Conservation (phyloP, 805 yeast species). For the Wickerhamomyces bisporus region DNA sequence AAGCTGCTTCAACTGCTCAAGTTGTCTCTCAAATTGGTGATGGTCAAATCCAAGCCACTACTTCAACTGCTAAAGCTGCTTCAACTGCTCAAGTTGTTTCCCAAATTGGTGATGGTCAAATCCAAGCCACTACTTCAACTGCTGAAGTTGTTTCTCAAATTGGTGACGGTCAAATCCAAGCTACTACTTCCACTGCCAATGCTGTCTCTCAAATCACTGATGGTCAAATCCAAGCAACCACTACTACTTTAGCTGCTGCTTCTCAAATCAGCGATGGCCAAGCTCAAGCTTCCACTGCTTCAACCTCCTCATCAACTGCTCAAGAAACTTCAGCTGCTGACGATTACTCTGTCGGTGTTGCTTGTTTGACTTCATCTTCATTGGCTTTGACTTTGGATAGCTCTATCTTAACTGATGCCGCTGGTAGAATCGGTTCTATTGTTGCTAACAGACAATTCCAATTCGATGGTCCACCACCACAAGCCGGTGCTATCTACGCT, state of each 20-base stretch:
- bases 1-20: constrained; percentile 22
- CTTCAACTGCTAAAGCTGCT: constrained; percentile 23
- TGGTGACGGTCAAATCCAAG: constrained; percentile 47
- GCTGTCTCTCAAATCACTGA: constrained; percentile 17
- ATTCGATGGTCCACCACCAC: constrained; percentile 84
- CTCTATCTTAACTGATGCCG: constrained; percentile 48
- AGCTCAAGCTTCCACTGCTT: constrained; percentile 7
- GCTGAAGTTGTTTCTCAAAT: constrained; percentile 16
- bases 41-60: constrained; percentile 29
- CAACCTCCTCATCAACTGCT: constrained; percentile 18
- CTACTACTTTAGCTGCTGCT: constrained; percentile 21
- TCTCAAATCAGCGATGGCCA: constrained; percentile 16
- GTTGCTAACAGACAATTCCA: constrained; percentile 84
- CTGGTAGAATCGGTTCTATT: constrained; percentile 71
- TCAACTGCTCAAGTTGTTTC: constrained; percentile 19
- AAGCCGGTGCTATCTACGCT: constrained; percentile 69
- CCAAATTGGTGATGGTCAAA: constrained; percentile 26
- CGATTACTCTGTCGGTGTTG: constrained; percentile 9
- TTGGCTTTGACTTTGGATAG: constrained; percentile 50
- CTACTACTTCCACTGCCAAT: constrained; percentile 28
- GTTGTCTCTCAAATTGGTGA: constrained; percentile 25
- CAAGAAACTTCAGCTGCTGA: constrained; percentile 12
- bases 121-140: constrained; percentile 33
- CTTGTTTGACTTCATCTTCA: constrained; percentile 45
- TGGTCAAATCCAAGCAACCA: constrained; percentile 24